Conservation (phyloP, 768 basidiomycete species). For the Kwoniella sp. region DNA sequence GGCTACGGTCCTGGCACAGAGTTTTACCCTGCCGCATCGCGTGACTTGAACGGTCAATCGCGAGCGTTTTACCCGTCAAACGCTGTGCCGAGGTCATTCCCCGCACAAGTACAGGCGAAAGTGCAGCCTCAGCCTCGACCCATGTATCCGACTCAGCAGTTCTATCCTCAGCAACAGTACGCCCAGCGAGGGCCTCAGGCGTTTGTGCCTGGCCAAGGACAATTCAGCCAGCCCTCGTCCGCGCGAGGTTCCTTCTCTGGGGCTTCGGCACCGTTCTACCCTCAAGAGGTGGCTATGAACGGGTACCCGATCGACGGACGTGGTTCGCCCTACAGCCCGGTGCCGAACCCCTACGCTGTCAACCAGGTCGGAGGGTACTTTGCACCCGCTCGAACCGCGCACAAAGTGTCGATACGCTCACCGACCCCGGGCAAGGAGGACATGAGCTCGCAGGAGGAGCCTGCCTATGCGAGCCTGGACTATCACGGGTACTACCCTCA, state of each 20-base stretch:
- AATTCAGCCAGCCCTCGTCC: slow-evolving; percentile 2
- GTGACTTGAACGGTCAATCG: neutral
- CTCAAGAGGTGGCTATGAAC: neutral
- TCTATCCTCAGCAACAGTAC: slow-evolving; percentile 7
- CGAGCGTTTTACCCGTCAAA: slow-evolving; percentile 5
- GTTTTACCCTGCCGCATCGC: slow-evolving; percentile 1
- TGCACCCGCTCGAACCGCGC: slow-evolving; percentile 20
- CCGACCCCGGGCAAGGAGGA: slow-evolving; percentile 9
- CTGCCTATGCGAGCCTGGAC: slow-evolving; percentile 8
- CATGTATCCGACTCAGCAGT: too few species aligned
- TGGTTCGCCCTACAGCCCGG: slow-evolving; percentile 6
- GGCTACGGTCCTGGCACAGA: neutral
- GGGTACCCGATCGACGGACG: slow-evolving; percentile 12
- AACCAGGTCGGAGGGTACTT: slow-evolving; percentile 22
- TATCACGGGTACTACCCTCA: slow-evolving; percentile 19
- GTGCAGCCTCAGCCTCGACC: neutral
- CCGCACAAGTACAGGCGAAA: neutral
- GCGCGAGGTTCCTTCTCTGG: slow-evolving; percentile 23
- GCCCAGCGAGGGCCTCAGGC: too few species aligned
- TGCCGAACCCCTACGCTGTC: neutral
- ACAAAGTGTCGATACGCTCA: slow-evolving; percentile 24
- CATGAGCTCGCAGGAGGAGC: too few species aligned
- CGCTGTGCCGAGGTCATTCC: slow-evolving; percentile 2
- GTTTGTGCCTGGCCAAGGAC: too few species aligned
- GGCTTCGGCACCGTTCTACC: slow-evolving; percentile 6